Conservation (phyloP, 179 eudicot species). For the Silene noctiflora region DNA sequence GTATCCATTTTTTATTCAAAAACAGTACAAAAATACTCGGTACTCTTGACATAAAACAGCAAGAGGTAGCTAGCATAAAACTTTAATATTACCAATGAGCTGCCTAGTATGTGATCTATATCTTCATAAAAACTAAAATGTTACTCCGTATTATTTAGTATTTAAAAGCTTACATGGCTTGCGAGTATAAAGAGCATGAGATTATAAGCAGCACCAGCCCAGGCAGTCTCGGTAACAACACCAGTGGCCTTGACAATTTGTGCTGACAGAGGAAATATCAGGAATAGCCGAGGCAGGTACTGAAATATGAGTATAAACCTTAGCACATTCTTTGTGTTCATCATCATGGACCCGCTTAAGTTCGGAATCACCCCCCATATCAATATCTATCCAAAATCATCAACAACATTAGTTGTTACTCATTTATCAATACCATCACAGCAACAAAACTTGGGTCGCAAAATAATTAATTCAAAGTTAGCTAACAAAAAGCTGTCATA, state of each 20-base stretch:
- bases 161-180: constrained; percentile 37
- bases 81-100: too few relatives aligned
- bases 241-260: constrained; percentile 44
- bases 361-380: constrained; percentile 49
- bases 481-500: too few relatives aligned
- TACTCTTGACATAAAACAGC: too few relatives aligned
- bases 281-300: constrained; percentile 33
- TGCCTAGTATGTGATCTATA: too few relatives aligned
- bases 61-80: too few relatives aligned
- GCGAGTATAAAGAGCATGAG: constrained; percentile 44
- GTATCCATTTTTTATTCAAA: too few relatives aligned
- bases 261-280: constrained; percentile 41
- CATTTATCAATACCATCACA: not conserved
- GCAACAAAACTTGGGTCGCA: too few relatives aligned
- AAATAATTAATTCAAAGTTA: too few relatives aligned
- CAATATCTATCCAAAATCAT: constrained; percentile 27
- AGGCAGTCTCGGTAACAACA: constrained; percentile 47
- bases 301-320: constrained; percentile 39
- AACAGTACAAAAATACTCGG: too few relatives aligned
- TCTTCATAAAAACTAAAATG: too few relatives aligned
- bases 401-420: not conserved
- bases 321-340: constrained; percentile 41
- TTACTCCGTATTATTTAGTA: too few relatives aligned
- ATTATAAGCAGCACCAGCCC: constrained; percentile 53
- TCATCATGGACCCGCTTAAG: constrained; percentile 39